Base-by-base conservation (phyloP, 2,329 filamentous ascomycete genomes). In the Chaetothyriales sp. region DNA sequence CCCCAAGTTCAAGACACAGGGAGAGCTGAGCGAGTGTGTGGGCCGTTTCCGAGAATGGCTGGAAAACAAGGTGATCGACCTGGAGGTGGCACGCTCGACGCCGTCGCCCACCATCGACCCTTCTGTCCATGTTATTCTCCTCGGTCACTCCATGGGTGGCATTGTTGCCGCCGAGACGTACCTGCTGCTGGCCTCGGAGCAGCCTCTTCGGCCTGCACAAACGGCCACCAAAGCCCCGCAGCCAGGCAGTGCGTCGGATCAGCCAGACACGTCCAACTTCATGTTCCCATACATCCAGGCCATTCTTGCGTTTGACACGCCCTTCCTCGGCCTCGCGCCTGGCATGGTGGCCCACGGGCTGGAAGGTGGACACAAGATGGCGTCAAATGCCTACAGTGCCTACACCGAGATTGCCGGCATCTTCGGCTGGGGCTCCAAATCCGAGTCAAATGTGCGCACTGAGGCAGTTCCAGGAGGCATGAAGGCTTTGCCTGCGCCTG, bases 231-330 rank as follows among this genome's bases (percentile, higher is more conserved):
- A 58, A 47, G 57, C 51, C 10, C 53, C 53, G 25, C 32, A 15
- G 15, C 15, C 32, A 5, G 15, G 10, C 32, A 39, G 32, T 12
- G 10, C 5, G 32, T 15, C 32, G 12, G 10, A 15, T 15, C 10
- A 15, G 15, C 39, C 42, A 18, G 50, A 50, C n/a, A 47, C 55
- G 19, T 56, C 57, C 12, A 59, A 51, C 28, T 79, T 94, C 64
- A 90, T 95, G 83, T 96, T 96, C 65, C 90, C 90, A 1, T 90
- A 88, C 66, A 80, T 96, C 57, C 84, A 90, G 67, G 90, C 85
- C 58, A 79, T 96, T 22, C 76, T 96, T 46, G 86, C 89, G 48
- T 95, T 95, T 64, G 90, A 96, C 68, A 98, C 92, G 0, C 92
- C 92, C 1, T 98, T 85, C 49, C 64, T 76, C 42, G 74, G 74